phyloP scores from a whole-genome alignment of 2,329 filamentous ascomycete species.

The Didymella glomerata region DNA sequence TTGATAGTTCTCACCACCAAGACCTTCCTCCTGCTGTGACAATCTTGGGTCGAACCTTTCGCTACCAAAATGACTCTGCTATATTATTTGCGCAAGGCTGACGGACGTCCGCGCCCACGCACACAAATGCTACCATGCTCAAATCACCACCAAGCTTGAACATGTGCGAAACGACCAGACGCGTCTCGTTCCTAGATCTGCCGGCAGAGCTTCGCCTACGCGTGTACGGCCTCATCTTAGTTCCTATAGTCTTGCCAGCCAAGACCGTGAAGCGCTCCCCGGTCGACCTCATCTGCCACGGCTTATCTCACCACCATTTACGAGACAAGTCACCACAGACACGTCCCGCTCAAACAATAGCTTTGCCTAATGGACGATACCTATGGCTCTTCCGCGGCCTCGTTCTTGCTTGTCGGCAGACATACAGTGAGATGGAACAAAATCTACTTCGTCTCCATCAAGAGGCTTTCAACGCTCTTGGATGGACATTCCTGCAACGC shows the following conservation, averaged over 20 bases:
- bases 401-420: background rate
- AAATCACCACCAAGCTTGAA: background rate
- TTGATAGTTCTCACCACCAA: background rate
- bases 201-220: background rate
- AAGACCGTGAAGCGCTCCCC: background rate
- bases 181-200: background rate
- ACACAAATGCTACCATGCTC: background rate
- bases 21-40: background rate
- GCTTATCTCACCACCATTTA: background rate
- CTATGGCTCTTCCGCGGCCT: background rate
- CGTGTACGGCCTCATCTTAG: background rate
- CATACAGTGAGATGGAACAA: background rate
- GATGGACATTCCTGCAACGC: background rate
- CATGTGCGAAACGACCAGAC: background rate
- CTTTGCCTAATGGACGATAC: background rate
- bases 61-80: background rate
- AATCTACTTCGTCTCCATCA: background rate
- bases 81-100: background rate
- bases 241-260: background rate
- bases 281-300: background rate
- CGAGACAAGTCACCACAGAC: background rate
- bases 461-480: background rate
- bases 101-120: background rate
- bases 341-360: background rate
- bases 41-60: background rate